A percentile compares a stretch with the other conserved stretches of the same genome.
phyloP scores from a whole-genome alignment of 2,329 filamentous ascomycete genomes.

The Trichoderma arundinaceum region DNA sequence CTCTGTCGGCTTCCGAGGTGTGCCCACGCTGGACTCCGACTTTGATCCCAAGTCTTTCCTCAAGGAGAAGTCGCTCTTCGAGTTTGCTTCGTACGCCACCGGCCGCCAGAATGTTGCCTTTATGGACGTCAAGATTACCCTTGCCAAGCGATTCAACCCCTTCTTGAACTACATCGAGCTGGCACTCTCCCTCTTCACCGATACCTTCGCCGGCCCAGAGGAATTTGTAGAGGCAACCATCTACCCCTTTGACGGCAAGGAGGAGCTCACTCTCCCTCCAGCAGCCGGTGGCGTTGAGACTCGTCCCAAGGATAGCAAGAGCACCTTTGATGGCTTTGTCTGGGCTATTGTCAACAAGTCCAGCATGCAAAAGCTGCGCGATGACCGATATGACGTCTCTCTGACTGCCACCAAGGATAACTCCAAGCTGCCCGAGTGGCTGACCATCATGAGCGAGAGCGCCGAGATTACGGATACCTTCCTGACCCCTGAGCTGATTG shows the following conservation, averaged over 20 bases:
- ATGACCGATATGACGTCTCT: slow-evolving; percentile 92
- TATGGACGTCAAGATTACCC: slow-evolving; percentile 79
- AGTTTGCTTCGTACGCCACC: slow-evolving; percentile 86
- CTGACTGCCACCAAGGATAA: slow-evolving; percentile 93
- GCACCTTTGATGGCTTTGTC: slow-evolving; percentile 86
- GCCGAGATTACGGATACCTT: slow-evolving; percentile 90
- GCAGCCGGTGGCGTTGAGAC: slow-evolving; percentile 62
- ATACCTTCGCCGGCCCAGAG: slow-evolving; percentile 69
- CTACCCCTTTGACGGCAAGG: slow-evolving; percentile 92
- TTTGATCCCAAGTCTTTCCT: slow-evolving; percentile 57
- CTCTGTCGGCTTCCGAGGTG: slow-evolving; percentile 77
- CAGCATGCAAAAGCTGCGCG: slow-evolving; percentile 84
- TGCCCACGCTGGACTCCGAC: slow-evolving; percentile 54
- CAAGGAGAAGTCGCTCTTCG: slow-evolving; percentile 85
- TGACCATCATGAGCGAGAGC: slow-evolving; percentile 95
- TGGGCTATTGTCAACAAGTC: slow-evolving; percentile 97
- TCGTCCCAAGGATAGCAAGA: slow-evolving; percentile 64
- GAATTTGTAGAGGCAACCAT: slow-evolving; percentile 79
- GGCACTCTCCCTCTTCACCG: slow-evolving; percentile 76
- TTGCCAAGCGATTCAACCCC: slow-evolving; percentile 89
- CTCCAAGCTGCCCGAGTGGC: slow-evolving; percentile 85
- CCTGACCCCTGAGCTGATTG: slow-evolving; percentile 84
- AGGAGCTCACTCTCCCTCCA: slow-evolving; percentile 75
- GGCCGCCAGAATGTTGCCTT: slow-evolving; percentile 94
- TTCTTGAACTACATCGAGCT: slow-evolving; percentile 66